phyloP scores from a whole-genome alignment of 2,329 filamentous ascomycete species.

The Stromatinia cepivora region DNA sequence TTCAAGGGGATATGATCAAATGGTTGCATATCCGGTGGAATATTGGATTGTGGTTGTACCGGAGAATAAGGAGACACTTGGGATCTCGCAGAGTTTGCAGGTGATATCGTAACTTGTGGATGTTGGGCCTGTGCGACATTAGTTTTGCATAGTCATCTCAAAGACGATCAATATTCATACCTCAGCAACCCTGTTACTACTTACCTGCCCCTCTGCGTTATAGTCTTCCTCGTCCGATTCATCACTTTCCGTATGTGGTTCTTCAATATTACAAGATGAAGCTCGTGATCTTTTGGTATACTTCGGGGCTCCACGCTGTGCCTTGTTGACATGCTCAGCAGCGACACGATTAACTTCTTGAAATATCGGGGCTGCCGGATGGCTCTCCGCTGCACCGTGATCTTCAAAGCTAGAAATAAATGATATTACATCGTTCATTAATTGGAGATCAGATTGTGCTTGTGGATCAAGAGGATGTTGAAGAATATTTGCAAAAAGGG shows the following conservation, averaged over 20 bases:
- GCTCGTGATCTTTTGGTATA: conserved; percentile 9
- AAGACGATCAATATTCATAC: neutral
- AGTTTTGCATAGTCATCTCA: neutral
- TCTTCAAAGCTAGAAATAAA: conserved; percentile 22
- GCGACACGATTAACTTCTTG: conserved; percentile 16
- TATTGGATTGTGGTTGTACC: neutral
- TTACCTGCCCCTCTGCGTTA: neutral
- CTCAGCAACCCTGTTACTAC: neutral
- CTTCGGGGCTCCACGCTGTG: conserved; percentile 5
- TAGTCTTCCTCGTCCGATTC: conserved; percentile 4
- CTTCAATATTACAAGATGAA: neutral
- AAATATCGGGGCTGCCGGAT: neutral
- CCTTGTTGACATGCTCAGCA: conserved; percentile 9
- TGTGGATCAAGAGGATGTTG: conserved; percentile 87
- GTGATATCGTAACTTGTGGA: neutral
- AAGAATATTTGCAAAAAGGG: conserved; percentile 88
- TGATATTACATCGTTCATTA: conserved; percentile 74
- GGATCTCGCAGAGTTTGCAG: neutral
- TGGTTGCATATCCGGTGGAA: neutral
- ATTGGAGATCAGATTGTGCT: conserved; percentile 77
- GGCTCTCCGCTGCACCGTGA: neutral
- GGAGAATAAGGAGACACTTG: neutral
- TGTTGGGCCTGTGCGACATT: neutral
- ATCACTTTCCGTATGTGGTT: neutral
- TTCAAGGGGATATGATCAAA: neutral